A percentile compares a stretch with the other conserved stretches of the same genome.
phyloP scores from a whole-genome alignment of 2,329 filamentous ascomycete species.

The Exserohilum turcica region DNA sequence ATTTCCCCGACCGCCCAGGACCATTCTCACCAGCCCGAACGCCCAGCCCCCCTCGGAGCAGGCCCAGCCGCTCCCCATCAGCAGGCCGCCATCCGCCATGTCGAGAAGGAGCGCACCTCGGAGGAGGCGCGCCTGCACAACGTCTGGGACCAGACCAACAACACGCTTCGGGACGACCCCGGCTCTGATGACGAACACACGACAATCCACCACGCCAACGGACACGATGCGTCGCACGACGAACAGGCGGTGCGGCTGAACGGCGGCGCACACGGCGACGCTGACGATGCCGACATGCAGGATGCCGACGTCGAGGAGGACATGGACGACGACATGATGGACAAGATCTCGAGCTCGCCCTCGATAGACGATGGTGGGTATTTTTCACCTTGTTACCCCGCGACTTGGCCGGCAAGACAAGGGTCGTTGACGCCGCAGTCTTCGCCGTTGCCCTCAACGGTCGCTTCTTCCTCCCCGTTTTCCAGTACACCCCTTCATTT shows the following conservation, averaged over 20 bases:
- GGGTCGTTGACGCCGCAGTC: constrained; percentile 49
- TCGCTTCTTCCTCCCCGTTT: constrained; percentile 52
- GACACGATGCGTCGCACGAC: constrained; percentile 32
- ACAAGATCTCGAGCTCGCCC: constrained; percentile 97
- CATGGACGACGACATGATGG: constrained; percentile 92
- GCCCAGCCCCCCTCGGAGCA: constrained; percentile 57
- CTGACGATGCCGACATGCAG: constrained; percentile 59
- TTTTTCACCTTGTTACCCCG: constrained; percentile 49
- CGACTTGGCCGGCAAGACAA: constrained; percentile 49
- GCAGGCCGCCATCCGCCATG: constrained; percentile 79
- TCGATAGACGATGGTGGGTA: constrained; percentile 99
- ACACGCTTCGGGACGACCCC: constrained; percentile 48
- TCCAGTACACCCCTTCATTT: constrained; percentile 51
- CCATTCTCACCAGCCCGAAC: constrained; percentile 65
- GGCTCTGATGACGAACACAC: constrained; percentile 66
- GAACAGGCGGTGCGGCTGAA: constrained; percentile 43
- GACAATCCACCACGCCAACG: constrained; percentile 23
- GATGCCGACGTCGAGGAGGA: constrained; percentile 68
- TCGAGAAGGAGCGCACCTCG: constrained; percentile 72
- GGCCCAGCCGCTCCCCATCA: constrained; percentile 77
- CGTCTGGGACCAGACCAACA: constrained; percentile 53
- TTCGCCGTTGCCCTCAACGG: constrained; percentile 35
- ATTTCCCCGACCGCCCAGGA: constrained; percentile 82
- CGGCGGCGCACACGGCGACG: constrained; percentile 42
- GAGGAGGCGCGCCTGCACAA: constrained; percentile 72